Conservation (phyloP, 2,329 filamentous ascomycete genomes). For the Fusarium phyllophilum region DNA sequence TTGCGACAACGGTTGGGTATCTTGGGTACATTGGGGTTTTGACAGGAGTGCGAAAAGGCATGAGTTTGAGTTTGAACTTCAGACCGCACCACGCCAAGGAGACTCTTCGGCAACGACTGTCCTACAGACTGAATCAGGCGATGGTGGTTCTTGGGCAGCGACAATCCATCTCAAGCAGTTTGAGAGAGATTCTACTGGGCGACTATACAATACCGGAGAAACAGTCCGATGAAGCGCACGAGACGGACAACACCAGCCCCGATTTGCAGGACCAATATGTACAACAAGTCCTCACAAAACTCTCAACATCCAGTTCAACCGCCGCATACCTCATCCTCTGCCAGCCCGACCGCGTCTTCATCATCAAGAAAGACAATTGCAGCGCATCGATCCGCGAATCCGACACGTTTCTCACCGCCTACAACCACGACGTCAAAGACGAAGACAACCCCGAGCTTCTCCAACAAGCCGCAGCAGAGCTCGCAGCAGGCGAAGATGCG, state of each 20-base stretch:
- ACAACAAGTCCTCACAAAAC: constrained; percentile 18
- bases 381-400: constrained; percentile 32
- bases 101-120: constrained; percentile 14
- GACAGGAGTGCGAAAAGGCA: constrained; percentile 56
- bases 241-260: too few species aligned
- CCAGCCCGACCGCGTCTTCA: constrained; percentile 34
- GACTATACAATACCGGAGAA: not conserved
- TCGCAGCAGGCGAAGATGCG: not conserved
- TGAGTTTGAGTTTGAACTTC: constrained; percentile 62
- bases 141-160: constrained; percentile 42
- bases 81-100: constrained; percentile 48
- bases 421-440: constrained; percentile 43
- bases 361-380: constrained; percentile 45
- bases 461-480: not conserved
- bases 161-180: constrained; percentile 40
- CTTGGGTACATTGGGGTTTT: constrained; percentile 61
- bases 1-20: constrained; percentile 60
- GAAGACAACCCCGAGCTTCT: constrained; percentile 35
- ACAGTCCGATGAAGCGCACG: fast-evolving
- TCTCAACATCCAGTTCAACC: constrained; percentile 37
- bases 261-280: not conserved
- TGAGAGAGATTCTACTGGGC: constrained; percentile 38
- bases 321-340: constrained; percentile 48
- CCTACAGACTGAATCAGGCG: constrained; percentile 44
- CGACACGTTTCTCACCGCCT: constrained; percentile 40